A percentile compares a stretch with the other conserved stretches of the same genome.
phyloP scores from a whole-genome alignment of 805 yeast genomes.

The Middelhovenomyces tepae region DNA sequence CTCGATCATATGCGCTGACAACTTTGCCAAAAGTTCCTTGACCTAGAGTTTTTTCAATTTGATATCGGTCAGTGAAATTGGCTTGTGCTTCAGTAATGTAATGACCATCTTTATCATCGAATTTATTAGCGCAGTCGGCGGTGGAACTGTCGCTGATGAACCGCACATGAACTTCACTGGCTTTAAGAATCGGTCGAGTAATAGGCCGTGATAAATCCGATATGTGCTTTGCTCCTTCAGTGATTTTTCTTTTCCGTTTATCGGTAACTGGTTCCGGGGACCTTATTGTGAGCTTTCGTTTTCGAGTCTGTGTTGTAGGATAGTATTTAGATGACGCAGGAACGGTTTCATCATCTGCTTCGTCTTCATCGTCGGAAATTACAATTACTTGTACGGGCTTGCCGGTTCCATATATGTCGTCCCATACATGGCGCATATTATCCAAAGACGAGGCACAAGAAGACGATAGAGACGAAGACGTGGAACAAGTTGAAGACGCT shows the following conservation, averaged over 20 bases:
- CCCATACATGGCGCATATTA: background rate
- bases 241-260: too few species aligned
- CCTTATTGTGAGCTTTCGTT: too few species aligned
- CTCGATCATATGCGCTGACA: constrained; percentile 67
- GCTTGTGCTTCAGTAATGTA: constrained; percentile 11
- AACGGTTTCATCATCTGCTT: too few species aligned
- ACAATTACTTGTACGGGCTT: constrained; percentile 2
- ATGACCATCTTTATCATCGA: constrained; percentile 29
- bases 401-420: constrained; percentile 2
- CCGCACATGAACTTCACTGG: constrained; percentile 22
- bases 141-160: constrained; percentile 15
- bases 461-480: background rate
- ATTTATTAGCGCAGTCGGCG: constrained; percentile 4
- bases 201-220: constrained; percentile 21
- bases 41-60: constrained; percentile 61
- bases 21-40: constrained; percentile 94
- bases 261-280: too few species aligned
- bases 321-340: constrained; percentile 17
- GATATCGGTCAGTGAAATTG: constrained; percentile 54
- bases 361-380: constrained; percentile 18
- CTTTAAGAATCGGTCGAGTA: constrained; percentile 19
- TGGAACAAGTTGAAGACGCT: constrained; percentile 1
- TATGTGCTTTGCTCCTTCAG: too few species aligned
- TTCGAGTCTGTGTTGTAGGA: background rate
- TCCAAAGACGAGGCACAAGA: background rate